Conservation (phyloP, 371 early-diverging fungal genomes). For the Mucor piriformis region DNA sequence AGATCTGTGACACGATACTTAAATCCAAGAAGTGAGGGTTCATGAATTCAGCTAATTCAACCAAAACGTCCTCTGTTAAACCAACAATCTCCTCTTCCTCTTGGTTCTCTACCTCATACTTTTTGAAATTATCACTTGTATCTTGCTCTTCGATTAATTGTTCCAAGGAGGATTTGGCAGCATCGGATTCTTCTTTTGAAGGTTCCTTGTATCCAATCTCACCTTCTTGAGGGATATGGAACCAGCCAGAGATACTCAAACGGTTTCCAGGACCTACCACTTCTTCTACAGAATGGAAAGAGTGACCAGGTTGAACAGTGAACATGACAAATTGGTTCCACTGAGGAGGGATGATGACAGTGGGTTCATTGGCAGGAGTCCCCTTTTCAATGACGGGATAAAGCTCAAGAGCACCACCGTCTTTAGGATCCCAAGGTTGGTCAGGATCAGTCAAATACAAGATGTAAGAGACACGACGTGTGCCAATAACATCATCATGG, state of each 20-base stretch:
- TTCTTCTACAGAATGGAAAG: slow-evolving; percentile 83
- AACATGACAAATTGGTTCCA: slow-evolving; percentile 83
- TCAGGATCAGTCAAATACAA: slow-evolving; percentile 62
- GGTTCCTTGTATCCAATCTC: slow-evolving; percentile 58
- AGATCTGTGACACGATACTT: slow-evolving; percentile 49
- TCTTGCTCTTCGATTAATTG: slow-evolving; percentile 24
- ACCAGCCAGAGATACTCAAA: slow-evolving; percentile 78
- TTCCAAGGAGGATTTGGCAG: slow-evolving; percentile 53
- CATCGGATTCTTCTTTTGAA: slow-evolving; percentile 28
- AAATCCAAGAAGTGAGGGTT: slow-evolving; percentile 66
- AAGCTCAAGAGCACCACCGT: slow-evolving; percentile 78
- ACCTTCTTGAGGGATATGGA: slow-evolving; percentile 69
- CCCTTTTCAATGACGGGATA: slow-evolving; percentile 68
- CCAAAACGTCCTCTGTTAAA: slow-evolving; percentile 52
- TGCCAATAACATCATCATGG: slow-evolving; percentile 85
- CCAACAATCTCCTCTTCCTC: slow-evolving; percentile 26
- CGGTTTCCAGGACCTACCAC: slow-evolving; percentile 63
- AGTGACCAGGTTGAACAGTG: slow-evolving; percentile 76
- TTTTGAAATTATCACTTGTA: slow-evolving; percentile 6
- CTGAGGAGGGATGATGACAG: slow-evolving; percentile 60
- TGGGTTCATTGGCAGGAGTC: slow-evolving; percentile 65
- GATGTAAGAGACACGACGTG: slow-evolving; percentile 76
- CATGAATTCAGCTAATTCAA: slow-evolving; percentile 52
- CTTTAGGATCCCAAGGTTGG: slow-evolving; percentile 65
- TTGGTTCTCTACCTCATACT: slow-evolving; percentile 25